Evolutionary conservation across 2,329 filamentous ascomycete genomes (phyloP).

Genomic region (Clonostachys rosea): DNA sequence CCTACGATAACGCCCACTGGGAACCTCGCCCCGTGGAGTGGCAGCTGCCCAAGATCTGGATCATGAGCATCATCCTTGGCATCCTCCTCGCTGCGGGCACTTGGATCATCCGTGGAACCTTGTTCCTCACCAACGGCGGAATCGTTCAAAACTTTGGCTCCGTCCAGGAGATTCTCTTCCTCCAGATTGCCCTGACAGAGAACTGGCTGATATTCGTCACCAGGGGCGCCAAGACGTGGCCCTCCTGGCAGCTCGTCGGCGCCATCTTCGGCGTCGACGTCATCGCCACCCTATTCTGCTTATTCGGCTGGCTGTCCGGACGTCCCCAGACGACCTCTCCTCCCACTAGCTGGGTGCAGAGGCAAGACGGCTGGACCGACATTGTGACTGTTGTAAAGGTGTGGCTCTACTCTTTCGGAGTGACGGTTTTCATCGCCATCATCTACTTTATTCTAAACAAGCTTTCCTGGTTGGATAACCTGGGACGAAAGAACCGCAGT

Average conservation of each 20-base stretch:
- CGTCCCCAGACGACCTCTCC: constrained; percentile 26
- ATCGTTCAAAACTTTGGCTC: constrained; percentile 71
- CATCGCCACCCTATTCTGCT: constrained; percentile 66
- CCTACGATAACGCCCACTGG: constrained; percentile 75
- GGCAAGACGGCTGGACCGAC: constrained; percentile 33
- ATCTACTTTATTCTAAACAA: constrained; percentile 60
- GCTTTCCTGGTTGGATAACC: constrained; percentile 53
- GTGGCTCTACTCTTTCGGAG: constrained; percentile 63
- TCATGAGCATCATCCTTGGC: constrained; percentile 67
- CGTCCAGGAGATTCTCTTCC: constrained; percentile 70
- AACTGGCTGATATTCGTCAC: constrained; percentile 80
- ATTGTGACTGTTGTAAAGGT: constrained; percentile 60
- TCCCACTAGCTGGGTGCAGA: constrained; percentile 24
- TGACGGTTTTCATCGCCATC: constrained; percentile 61
- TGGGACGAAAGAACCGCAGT: constrained; percentile 58
- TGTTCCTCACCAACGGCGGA: constrained; percentile 67
- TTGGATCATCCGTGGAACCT: constrained; percentile 67
- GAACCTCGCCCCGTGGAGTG: constrained; percentile 73
- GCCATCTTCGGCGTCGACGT: constrained; percentile 70
- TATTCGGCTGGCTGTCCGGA: constrained; percentile 71
- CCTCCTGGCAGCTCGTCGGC: constrained; percentile 67
- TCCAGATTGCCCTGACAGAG: constrained; percentile 68
- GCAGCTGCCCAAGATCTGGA: constrained; percentile 79
- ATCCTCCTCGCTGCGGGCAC: constrained; percentile 63
- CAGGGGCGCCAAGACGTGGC: constrained; percentile 67